phyloP scores from a whole-genome alignment of 345 rosid species.

The Euphorbia pulcherrima region DNA sequence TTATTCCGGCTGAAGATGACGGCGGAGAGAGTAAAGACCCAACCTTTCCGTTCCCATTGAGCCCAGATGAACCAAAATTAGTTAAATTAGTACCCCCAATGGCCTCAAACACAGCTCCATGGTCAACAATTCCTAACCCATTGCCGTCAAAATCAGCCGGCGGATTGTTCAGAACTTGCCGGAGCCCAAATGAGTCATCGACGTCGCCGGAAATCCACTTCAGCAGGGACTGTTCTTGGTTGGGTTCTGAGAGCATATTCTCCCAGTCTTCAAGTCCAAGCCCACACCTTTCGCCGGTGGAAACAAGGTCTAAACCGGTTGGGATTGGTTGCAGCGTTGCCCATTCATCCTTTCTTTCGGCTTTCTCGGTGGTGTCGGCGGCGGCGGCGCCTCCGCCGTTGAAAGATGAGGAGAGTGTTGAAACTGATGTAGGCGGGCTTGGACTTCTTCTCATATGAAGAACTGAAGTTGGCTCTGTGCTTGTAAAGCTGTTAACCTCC shows the following conservation, averaged over 20 bases:
- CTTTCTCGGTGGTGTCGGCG: conserved; percentile 23
- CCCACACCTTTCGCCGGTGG: conserved; percentile 37
- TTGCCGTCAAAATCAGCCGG: conserved; percentile 39
- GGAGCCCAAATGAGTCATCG: conserved; percentile 43
- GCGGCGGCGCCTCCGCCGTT: conserved; percentile 37
- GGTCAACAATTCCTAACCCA: conserved; percentile 39
- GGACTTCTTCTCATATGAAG: conserved; percentile 60
- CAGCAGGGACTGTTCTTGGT: conserved; percentile 44
- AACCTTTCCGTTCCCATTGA: conserved; percentile 28
- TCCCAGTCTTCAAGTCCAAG: conserved; percentile 54
- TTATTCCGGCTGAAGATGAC: conserved; percentile 23
- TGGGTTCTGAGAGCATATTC: conserved; percentile 40
- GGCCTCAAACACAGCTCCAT: conserved; percentile 30
- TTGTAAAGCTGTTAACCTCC: conserved; percentile 24
- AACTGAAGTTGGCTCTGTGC: conserved; percentile 35
- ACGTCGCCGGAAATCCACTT: conserved; percentile 49
- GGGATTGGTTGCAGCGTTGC: conserved; percentile 36
- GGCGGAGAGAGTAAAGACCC: conserved; percentile 19
- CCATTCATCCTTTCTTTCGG: conserved; percentile 44
- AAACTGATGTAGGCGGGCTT: conserved; percentile 60
- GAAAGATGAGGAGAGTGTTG: conserved; percentile 61
- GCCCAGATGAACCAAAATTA: conserved; percentile 32
- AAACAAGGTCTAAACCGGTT: conserved; percentile 29
- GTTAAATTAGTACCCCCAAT: conserved; percentile 21
- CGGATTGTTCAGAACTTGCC: conserved; percentile 25